A percentile compares a stretch with the other conserved stretches of the same genome.
Evolutionary conservation across 2,329 filamentous ascomycete genomes (phyloP).

Genomic region (Ceratocystis cacaofunesta): DNA sequence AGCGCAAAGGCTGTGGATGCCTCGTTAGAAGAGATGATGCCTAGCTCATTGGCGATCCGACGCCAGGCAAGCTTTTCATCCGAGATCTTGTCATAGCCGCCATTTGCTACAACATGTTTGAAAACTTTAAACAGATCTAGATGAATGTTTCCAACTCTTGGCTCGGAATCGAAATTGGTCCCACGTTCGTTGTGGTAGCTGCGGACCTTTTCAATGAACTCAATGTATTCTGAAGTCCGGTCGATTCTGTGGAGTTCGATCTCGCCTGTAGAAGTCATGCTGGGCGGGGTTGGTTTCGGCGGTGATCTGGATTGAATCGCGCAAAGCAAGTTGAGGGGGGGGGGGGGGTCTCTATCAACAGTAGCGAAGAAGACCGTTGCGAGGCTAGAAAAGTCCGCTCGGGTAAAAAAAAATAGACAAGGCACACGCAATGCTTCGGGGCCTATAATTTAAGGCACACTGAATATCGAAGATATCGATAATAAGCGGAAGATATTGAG

Average conservation of each 20-base stretch:
- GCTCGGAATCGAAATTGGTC: conserved; percentile 63
- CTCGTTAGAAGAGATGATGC: conserved; percentile 58
- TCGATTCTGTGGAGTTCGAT: conserved; percentile 35
- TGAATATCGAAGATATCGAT: background rate
- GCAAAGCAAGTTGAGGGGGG: background rate
- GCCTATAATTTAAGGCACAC: background rate
- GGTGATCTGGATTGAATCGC: background rate
- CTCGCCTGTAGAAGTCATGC: conserved; percentile 27
- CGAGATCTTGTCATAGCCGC: conserved; percentile 75
- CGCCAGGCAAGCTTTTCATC: conserved; percentile 79
- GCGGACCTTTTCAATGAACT: conserved; percentile 59
- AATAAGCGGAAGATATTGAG: background rate
- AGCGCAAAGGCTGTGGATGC: conserved; percentile 73
- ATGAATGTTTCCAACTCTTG: conserved; percentile 61
- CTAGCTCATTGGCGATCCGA: conserved; percentile 60
- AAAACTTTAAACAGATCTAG: conserved; percentile 69
- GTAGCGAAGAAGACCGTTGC: background rate
- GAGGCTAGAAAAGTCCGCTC: background rate
- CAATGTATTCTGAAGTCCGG: conserved; percentile 54
- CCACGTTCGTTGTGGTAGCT: conserved; percentile 67
- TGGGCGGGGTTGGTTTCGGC: conserved; percentile 13
- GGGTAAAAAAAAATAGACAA: background rate
- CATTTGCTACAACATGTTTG: conserved; percentile 58
- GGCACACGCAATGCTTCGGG: background rate
- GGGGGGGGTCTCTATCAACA: background rate